Base-by-base conservation (phyloP, 1,139 yeast species). In the Debaryomyces coudertii region DNA sequence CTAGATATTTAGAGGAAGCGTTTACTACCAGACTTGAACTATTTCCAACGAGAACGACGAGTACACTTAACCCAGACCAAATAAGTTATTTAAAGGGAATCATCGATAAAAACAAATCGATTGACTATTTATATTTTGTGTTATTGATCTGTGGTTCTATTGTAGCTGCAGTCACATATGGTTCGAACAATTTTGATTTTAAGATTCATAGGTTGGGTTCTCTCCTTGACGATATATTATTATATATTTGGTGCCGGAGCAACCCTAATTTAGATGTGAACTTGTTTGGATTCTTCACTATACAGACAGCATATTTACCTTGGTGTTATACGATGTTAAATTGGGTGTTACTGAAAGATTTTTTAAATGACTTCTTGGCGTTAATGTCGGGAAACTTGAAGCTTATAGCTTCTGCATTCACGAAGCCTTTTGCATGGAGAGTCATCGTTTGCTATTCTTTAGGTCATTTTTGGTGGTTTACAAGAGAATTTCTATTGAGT, bases 401-500 rank as follows among this genome's bases (percentile, higher is more conserved):
- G 16, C 52, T 48, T 4, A 30, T 55, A 7, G 7, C 20, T 34
- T 44, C 35, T 29, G 42, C 52, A 5, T 20, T 53, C 14, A 44
- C 40, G 5, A 51, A 44, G 29, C 49, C 49, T 8, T 44, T 48
- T 8, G 46, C 57, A 7, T 64, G 63, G 64, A 53, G 49, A 43
- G 52, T 55, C n/a, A 25, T 59, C 5, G 45, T 68, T 9, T 54
- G 62, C 31, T 56, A 56, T 37, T 47, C 50, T 0, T 46, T 69
- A 30, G 73, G 71, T 2, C 78, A 74, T 48, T 46, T 64, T 23
- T 73, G 76, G 77, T 73, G 78, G 78, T 69, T 57, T 43, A 28
- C 54, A 3, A 55, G 68, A 20, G 63, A 60, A 15, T 59, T 63
- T 27, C 48, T 65, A 12, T 51, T 68, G 20, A 37, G 49, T 2